phyloP scores from a whole-genome alignment of 495 filamentous ascomycete species.

The Penicillium cosmopolitanum region DNA sequence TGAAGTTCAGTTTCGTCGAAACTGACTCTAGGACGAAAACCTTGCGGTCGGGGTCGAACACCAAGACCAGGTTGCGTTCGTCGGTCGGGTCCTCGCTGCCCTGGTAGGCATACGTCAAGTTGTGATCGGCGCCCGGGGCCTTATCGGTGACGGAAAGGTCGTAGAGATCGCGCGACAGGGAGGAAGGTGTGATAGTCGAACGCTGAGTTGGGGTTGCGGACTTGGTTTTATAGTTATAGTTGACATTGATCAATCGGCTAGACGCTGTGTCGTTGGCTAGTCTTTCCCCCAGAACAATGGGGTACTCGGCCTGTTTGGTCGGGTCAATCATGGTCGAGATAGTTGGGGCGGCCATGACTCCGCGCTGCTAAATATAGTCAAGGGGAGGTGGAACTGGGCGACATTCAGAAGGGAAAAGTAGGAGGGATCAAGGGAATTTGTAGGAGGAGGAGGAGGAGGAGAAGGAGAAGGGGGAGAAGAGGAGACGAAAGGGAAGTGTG shows the following conservation, averaged over 20 bases:
- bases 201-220: conserved; percentile 44
- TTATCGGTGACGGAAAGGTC: conserved; percentile 56
- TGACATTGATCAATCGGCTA: conserved; percentile 43
- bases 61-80: conserved; percentile 48
- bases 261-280: conserved; percentile 32
- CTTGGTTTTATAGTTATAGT: conserved; percentile 60
- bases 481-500: conserved; percentile 1
- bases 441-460: not conserved
- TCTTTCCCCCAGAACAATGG: conserved; percentile 48
- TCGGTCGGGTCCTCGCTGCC: conserved; percentile 52
- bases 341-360: conserved; percentile 42
- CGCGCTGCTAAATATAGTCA: conserved; percentile 8
- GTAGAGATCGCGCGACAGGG: conserved; percentile 44
- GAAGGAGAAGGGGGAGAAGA: conserved; percentile 3
- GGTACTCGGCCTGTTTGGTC: conserved; percentile 54
- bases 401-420: not conserved
- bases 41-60: conserved; percentile 56
- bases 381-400: not conserved
- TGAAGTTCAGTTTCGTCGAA: conserved; percentile 58
- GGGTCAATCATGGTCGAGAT: conserved; percentile 50
- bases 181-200: conserved; percentile 44
- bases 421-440: conserved; percentile 2
- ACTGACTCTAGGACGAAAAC: conserved; percentile 57
- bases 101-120: conserved; percentile 51
- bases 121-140: conserved; percentile 45